phyloP scores from a whole-genome alignment of 768 basidiomycete species.

The Mycena alexandri region DNA sequence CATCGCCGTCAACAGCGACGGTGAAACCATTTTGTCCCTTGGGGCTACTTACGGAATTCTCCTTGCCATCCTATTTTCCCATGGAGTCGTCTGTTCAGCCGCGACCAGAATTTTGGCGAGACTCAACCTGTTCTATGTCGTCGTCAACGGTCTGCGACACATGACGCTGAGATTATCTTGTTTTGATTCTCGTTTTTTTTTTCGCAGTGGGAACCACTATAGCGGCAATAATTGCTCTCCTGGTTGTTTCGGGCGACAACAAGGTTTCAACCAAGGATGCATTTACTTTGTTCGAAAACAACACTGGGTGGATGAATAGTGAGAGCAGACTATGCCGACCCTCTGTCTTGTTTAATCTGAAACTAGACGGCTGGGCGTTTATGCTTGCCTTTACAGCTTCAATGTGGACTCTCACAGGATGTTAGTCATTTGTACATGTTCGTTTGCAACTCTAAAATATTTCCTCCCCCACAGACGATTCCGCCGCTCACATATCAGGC shows the following conservation, averaged over 20 bases:
- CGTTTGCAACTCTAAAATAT: slow-evolving; percentile 11
- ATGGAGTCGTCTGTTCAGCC: slow-evolving; percentile 79
- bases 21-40: slow-evolving; percentile 60
- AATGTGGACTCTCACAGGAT: slow-evolving; percentile 87
- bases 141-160: slow-evolving; percentile 66
- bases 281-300: slow-evolving; percentile 78
- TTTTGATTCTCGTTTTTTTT: slow-evolving; percentile 34
- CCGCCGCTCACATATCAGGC: slow-evolving; percentile 76
- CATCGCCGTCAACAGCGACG: slow-evolving; percentile 71
- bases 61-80: slow-evolving; percentile 71
- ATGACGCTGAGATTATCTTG: not conserved
- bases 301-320: slow-evolving; percentile 77
- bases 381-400: slow-evolving; percentile 78
- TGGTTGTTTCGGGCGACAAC: slow-evolving; percentile 67
- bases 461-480: slow-evolving; percentile 66
- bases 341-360: slow-evolving; percentile 10
- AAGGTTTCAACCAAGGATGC: slow-evolving; percentile 78
- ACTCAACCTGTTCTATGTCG: slow-evolving; percentile 77
- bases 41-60: slow-evolving; percentile 79
- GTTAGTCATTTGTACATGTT: slow-evolving; percentile 52
- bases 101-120: slow-evolving; percentile 74
- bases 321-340: slow-evolving; percentile 34
- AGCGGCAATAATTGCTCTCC: slow-evolving; percentile 70
- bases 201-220: slow-evolving; percentile 71
- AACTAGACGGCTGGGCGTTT: slow-evolving; percentile 80